These are phyloP conservation scores for Rasamsonia emersonii DNA, from an alignment of 2,329 filamentous ascomycete genomes.

Conservation along the genomic window DNA sequence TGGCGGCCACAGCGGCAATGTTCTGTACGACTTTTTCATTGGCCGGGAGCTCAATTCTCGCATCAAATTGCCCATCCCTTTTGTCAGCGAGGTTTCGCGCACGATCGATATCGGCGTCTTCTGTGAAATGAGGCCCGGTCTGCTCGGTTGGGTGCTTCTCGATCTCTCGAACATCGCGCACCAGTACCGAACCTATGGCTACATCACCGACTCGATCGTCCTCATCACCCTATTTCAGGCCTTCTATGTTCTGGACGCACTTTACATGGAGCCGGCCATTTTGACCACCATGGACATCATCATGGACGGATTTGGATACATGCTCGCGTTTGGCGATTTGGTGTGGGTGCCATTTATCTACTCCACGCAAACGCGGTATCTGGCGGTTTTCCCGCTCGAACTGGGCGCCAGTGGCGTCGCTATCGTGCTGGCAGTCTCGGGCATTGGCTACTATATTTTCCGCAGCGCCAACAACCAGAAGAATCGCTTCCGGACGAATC, in stretches of 20 bases:
- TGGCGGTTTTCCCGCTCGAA: slow-evolving; percentile 71
- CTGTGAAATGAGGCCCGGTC: slow-evolving; percentile 82
- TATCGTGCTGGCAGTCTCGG: slow-evolving; percentile 58
- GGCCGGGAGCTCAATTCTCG: slow-evolving; percentile 92
- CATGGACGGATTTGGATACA: slow-evolving; percentile 87
- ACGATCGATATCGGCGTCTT: slow-evolving; percentile 86
- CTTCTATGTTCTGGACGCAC: slow-evolving; percentile 74
- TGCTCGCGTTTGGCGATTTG: slow-evolving; percentile 87
- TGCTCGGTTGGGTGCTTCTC: slow-evolving; percentile 81
- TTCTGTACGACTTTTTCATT: slow-evolving; percentile 94
- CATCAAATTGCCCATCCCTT: slow-evolving; percentile 54
- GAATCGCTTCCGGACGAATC: slow-evolving; percentile 85
- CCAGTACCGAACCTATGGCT: slow-evolving; percentile 78
- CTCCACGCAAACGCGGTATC: slow-evolving; percentile 73
- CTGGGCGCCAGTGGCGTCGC: slow-evolving; percentile 61
- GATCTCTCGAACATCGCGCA: slow-evolving; percentile 78
- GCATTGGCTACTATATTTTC: slow-evolving; percentile 80
- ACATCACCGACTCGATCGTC: slow-evolving; percentile 75
- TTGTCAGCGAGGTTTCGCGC: slow-evolving; percentile 52
- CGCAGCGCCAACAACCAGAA: slow-evolving; percentile 90
- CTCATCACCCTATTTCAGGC: slow-evolving; percentile 69
- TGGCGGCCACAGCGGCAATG: slow-evolving; percentile 73
- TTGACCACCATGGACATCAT: slow-evolving; percentile 93
- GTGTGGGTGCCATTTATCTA: slow-evolving; percentile 92
- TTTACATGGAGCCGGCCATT: slow-evolving; percentile 81